These are phyloP conservation scores for Yamadazyma epiphylla DNA, from an alignment of 1,139 yeast species.

Conservation along the genomic window DNA sequence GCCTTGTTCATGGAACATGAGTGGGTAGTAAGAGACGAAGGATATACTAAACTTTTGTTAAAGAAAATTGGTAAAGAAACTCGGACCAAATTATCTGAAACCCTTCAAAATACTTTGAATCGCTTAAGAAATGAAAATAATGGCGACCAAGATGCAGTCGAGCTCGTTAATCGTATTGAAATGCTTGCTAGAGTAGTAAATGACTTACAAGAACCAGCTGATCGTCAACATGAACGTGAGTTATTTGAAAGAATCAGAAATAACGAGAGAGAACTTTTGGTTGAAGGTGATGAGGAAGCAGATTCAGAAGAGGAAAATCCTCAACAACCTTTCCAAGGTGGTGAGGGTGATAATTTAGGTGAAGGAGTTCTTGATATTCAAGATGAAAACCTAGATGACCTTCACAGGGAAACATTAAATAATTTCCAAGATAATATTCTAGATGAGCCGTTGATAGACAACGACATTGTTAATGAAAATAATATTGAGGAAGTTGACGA, in stretches of 20 bases:
- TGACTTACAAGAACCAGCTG: conserved; percentile 23
- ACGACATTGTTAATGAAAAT: conserved; percentile 5
- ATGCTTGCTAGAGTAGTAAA: conserved; percentile 28
- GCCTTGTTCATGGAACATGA: conserved; percentile 60
- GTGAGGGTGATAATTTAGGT: neutral
- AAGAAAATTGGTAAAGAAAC: conserved; percentile 59
- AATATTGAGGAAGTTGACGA: conserved; percentile 1
- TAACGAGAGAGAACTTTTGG: conserved; percentile 5
- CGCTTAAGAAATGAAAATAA: conserved; percentile 24
- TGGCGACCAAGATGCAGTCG: conserved; percentile 21
- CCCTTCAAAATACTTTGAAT: conserved; percentile 29
- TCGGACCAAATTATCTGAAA: conserved; percentile 36
- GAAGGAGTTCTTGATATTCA: neutral
- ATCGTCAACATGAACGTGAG: conserved; percentile 5
- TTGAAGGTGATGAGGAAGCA: conserved; percentile 6
- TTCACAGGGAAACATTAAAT: conserved; percentile 2
- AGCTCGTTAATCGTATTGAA: conserved; percentile 22
- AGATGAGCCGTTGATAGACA: neutral
- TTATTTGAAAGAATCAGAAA: conserved; percentile 9
- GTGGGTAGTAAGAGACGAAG: conserved; percentile 70
- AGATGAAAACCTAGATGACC: conserved; percentile 4
- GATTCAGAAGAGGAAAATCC: conserved; percentile 5
- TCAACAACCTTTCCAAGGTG: neutral
- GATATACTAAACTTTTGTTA: conserved; percentile 52
- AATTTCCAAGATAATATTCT: neutral